A percentile compares a stretch with the other conserved stretches of the same genome.
Conservation (phyloP, 345 rosid genomes). For the Erucastrum elatum region DNA sequence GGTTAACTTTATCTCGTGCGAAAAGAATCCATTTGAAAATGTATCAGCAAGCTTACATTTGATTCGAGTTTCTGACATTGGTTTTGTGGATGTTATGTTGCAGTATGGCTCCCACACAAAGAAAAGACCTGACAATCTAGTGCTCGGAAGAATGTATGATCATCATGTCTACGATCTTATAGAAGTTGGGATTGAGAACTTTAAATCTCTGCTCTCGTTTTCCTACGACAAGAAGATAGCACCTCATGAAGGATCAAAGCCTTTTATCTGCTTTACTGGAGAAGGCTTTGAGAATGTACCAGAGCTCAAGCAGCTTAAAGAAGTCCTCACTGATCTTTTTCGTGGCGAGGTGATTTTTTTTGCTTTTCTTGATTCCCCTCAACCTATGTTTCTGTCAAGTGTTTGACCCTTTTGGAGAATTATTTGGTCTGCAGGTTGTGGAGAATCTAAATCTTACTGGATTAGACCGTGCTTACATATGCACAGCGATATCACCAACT, state of each 20-base stretch:
- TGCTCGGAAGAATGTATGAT: conserved; percentile 82
- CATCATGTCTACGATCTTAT: conserved; percentile 84
- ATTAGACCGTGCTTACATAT: conserved; percentile 74
- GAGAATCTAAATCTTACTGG: conserved; percentile 88
- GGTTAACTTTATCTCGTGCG: not conserved
- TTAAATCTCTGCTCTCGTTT: conserved; percentile 61
- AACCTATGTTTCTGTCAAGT: too few relatives aligned
- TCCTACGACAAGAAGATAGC: conserved; percentile 74
- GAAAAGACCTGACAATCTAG: conserved; percentile 90
- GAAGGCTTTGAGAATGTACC: conserved; percentile 82
- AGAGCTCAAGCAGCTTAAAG: conserved; percentile 85
- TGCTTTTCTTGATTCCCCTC: not conserved
- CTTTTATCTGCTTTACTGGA: conserved; percentile 77
- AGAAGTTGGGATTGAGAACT: conserved; percentile 93
- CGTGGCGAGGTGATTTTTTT: conserved; percentile 70
- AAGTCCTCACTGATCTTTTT: conserved; percentile 75
- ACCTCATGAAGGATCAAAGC: conserved; percentile 77
- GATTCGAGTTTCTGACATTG: not conserved
- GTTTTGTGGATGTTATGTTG: conserved; percentile 19
- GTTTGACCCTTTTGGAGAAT: not conserved
- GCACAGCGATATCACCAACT: conserved; percentile 74
- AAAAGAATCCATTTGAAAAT: not conserved
- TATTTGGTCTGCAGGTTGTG: conserved; percentile 62
- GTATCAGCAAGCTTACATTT: not conserved
- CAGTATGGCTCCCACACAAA: conserved; percentile 91